These are phyloP conservation scores for Saprolegnia parasitica DNA, from an alignment of 352 stramenopile species.

Conservation along the genomic window DNA sequence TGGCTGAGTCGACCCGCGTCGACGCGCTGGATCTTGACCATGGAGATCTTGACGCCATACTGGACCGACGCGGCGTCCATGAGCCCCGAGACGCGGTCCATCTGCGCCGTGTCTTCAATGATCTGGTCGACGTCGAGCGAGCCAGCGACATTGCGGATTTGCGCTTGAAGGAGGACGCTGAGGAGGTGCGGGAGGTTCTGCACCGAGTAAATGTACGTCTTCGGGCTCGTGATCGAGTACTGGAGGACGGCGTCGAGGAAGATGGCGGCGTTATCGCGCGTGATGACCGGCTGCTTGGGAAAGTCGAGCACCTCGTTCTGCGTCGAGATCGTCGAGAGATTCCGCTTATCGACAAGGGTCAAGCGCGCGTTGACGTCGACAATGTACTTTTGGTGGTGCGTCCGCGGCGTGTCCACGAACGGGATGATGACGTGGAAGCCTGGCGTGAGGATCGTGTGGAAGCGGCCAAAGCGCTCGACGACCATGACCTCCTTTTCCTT, in stretches of 20 bases:
- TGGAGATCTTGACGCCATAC: slow-evolving; percentile 39
- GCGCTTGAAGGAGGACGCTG: slow-evolving; percentile 35
- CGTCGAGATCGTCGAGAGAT: slow-evolving; percentile 33
- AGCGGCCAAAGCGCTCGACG: slow-evolving; percentile 36
- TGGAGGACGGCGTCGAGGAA: slow-evolving; percentile 36
- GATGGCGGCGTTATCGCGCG: slow-evolving; percentile 39
- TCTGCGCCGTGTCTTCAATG: slow-evolving; percentile 39
- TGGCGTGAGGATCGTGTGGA: slow-evolving; percentile 28
- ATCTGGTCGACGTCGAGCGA: slow-evolving; percentile 39
- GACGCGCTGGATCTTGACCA: slow-evolving; percentile 42
- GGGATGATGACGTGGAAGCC: slow-evolving; percentile 37
- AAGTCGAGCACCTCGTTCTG: slow-evolving; percentile 41
- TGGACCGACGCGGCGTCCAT: slow-evolving; percentile 31
- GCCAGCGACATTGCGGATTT: slow-evolving; percentile 39
- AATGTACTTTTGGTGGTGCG: slow-evolving; percentile 27
- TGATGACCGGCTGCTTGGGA: slow-evolving; percentile 36
- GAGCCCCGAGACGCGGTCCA: slow-evolving; percentile 36
- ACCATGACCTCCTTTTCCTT: slow-evolving; percentile 38
- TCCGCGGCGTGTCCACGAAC: slow-evolving; percentile 33
- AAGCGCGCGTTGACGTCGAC: slow-evolving; percentile 18
- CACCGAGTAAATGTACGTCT: slow-evolving; percentile 39
- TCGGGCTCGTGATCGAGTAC: slow-evolving; percentile 36
- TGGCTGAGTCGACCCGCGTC: slow-evolving; percentile 34
- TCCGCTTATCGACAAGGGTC: slow-evolving; percentile 27
- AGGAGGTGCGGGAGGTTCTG: slow-evolving; percentile 38